phyloP scores from a whole-genome alignment of 2,329 filamentous ascomycete species.

The Diaporthe sp. region DNA sequence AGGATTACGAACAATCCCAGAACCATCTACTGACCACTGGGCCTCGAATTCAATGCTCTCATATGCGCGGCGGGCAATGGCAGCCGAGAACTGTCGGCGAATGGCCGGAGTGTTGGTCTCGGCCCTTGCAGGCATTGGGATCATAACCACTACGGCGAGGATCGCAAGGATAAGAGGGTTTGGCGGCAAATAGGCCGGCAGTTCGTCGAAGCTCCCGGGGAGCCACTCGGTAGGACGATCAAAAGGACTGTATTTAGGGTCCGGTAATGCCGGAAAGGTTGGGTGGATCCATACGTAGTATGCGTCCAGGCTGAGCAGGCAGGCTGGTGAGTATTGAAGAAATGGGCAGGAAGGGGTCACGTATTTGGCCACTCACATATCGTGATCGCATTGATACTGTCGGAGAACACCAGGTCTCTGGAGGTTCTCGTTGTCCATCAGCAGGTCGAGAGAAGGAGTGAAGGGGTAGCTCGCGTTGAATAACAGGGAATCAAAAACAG shows the following conservation, averaged over 20 bases:
- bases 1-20: background rate
- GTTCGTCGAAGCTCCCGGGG: background rate
- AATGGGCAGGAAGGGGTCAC: background rate
- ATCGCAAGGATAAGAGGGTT: background rate
- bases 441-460: background rate
- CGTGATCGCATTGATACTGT: constrained; percentile 1
- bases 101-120: background rate
- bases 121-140: background rate
- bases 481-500: background rate
- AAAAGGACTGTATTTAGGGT: background rate
- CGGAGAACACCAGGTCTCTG: background rate
- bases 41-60: background rate
- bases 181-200: background rate
- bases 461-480: background rate
- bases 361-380: background rate
- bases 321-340: background rate
- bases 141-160: background rate
- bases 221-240: background rate
- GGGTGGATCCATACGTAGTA: constrained; percentile 2
- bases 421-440: background rate
- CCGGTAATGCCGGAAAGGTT: background rate
- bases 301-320: background rate
- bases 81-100: background rate
- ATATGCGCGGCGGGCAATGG: background rate
- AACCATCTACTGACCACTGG: background rate